phyloP scores from a whole-genome alignment of 306 rosid species.

The Myrica gale region DNA sequence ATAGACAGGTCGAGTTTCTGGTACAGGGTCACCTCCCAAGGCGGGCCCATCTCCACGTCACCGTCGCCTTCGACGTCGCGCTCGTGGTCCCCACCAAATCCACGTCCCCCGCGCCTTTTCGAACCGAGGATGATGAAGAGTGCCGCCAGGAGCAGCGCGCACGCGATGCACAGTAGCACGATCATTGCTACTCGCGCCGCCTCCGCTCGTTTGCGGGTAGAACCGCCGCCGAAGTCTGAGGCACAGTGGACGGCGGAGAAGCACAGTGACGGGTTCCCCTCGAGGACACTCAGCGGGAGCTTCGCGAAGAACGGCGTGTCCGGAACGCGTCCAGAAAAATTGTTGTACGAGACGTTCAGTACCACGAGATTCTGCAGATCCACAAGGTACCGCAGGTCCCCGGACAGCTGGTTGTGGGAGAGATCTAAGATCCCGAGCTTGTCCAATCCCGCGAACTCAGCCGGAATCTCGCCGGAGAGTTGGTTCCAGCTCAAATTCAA shows the following conservation, averaged over 20 bases:
- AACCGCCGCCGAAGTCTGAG: not conserved
- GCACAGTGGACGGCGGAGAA: constrained; percentile 52
- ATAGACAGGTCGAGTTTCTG: constrained; percentile 88
- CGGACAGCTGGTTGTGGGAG: constrained; percentile 69
- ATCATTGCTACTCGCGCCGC: constrained; percentile 86
- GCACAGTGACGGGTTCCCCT: constrained; percentile 73
- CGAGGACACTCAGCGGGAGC: constrained; percentile 68
- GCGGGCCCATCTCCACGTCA: constrained; percentile 73
- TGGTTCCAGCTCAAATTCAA: constrained; percentile 76
- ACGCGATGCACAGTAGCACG: constrained; percentile 64
- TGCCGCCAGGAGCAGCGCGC: constrained; percentile 67
- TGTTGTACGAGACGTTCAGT: constrained; percentile 78
- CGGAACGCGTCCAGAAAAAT: constrained; percentile 71
- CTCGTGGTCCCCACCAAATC: constrained; percentile 23
- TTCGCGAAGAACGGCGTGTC: constrained; percentile 76
- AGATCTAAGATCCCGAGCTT: constrained; percentile 79
- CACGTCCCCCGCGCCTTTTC: constrained; percentile 42
- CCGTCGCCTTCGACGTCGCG: constrained; percentile 43
- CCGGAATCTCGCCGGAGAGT: constrained; percentile 63
- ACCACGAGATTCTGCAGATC: constrained; percentile 76
- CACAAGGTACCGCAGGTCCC: constrained; percentile 60
- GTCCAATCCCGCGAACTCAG: constrained; percentile 51
- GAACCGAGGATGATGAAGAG: constrained; percentile 51
- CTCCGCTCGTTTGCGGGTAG: constrained; percentile 31
- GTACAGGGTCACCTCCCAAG: constrained; percentile 89